Evolutionary conservation across 345 rosid species (phyloP).

Genomic region (Clausena lansium): DNA sequence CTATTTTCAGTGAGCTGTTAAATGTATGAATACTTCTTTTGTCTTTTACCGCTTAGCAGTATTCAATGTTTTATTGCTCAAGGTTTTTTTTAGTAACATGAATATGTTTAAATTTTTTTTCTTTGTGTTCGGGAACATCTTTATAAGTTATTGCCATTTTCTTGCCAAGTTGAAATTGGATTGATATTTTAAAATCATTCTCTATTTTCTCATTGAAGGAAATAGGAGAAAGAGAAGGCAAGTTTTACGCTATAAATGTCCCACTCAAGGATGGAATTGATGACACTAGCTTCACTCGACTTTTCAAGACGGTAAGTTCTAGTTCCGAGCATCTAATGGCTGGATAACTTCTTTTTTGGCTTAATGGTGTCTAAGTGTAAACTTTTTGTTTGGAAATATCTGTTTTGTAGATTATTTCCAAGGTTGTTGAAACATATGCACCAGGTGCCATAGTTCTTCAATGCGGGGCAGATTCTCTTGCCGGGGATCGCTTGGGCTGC

Average conservation of each 20-base stretch:
- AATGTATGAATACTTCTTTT: neutral
- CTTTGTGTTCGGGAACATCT: neutral
- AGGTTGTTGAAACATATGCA: constrained; percentile 87
- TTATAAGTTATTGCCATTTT: constrained; percentile 10
- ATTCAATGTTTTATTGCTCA: neutral
- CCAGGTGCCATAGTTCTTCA: constrained; percentile 97
- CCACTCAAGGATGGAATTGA: constrained; percentile 98
- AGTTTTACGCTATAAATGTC: constrained; percentile 92
- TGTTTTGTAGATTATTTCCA: constrained; percentile 60
- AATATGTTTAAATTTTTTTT: neutral
- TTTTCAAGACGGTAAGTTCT: constrained; percentile 81
- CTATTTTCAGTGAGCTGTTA: neutral
- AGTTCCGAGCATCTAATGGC: neutral
- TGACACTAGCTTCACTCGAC: constrained; percentile 88
- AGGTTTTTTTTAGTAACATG: neutral
- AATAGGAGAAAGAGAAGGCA: constrained; percentile 94
- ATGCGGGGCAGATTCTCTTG: constrained; percentile 98
- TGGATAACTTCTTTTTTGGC: constrained; percentile 9
- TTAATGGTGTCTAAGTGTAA: constrained; percentile 4
- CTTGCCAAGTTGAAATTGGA: constrained; percentile 14
- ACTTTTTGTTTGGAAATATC: constrained; percentile 16
- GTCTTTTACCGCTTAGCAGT: neutral
- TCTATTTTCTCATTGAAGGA: constrained; percentile 53
- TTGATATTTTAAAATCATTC: constrained; percentile 23
- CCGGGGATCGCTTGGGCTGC: constrained; percentile 96